Evolutionary conservation across 805 yeast genomes (phyloP).

Genomic region (Vanderwaltozyma yarrowii): DNA sequence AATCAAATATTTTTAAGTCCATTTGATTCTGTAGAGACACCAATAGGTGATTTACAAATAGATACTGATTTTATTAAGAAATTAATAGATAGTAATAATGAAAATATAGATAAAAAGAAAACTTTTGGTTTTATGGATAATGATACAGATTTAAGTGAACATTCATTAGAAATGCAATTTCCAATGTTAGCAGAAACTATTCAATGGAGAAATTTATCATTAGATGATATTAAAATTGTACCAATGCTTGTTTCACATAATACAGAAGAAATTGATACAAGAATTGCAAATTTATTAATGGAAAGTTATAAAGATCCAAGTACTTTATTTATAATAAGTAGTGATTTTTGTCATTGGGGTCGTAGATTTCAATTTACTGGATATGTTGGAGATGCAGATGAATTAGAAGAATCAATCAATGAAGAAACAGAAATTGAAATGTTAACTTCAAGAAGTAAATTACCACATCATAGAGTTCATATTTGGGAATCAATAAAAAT

Average conservation of each 20-base stretch:
- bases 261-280: constrained; percentile 33
- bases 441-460: constrained; percentile 21
- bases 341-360: constrained; percentile 97
- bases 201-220: constrained; percentile 32
- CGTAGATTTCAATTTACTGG: constrained; percentile 47
- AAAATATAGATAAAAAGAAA: constrained; percentile 8
- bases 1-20: constrained; percentile 45
- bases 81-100: constrained; percentile 20
- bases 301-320: constrained; percentile 48
- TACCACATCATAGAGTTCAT: constrained; percentile 31
- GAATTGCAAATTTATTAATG: constrained; percentile 38
- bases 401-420: constrained; percentile 22
- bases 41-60: constrained; percentile 65
- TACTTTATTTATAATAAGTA: constrained; percentile 62
- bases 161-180: constrained; percentile 89
- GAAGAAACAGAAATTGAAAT: constrained; percentile 27
- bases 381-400: constrained; percentile 31
- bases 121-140: constrained; percentile 46
- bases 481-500: constrained; percentile 65
- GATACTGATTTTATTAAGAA: constrained; percentile 39
- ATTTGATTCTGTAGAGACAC: constrained; percentile 60
- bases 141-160: constrained; percentile 71
- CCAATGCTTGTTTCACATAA: constrained; percentile 75
- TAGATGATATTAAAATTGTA: constrained; percentile 41
- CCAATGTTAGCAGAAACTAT: constrained; percentile 49